These are phyloP conservation scores for Citrus inodora DNA, from an alignment of 345 rosid species.

Conservation along the genomic window DNA sequence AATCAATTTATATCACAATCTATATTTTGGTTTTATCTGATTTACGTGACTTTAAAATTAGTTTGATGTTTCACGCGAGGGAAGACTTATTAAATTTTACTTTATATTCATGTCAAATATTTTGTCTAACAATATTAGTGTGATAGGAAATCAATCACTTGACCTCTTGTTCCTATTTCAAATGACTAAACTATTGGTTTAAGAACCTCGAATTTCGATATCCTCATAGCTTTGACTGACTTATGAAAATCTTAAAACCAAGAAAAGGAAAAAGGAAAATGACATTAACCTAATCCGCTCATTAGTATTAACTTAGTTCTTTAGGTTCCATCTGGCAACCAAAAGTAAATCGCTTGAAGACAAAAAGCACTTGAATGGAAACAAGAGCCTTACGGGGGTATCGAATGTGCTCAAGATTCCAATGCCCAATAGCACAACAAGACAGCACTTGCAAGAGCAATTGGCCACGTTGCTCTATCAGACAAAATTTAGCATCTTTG, in stretches of 20 bases:
- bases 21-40: too few species aligned
- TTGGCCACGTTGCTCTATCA: background rate
- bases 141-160: too few species aligned
- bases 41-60: too few species aligned
- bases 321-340: background rate
- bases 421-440: background rate
- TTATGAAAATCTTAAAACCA: background rate
- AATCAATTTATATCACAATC: background rate
- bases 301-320: background rate
- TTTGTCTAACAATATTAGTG: too few species aligned
- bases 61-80: too few species aligned
- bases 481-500: conserved; percentile 31
- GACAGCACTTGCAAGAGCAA: background rate
- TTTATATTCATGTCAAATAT: too few species aligned
- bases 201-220: background rate
- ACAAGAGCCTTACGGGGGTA: conserved; percentile 11
- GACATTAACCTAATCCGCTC: background rate
- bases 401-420: conserved; percentile 25
- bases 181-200: too few species aligned
- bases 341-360: background rate
- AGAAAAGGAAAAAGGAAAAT: background rate
- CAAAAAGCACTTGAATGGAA: conserved; percentile 3
- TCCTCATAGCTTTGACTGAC: background rate
- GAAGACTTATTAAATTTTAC: too few species aligned
- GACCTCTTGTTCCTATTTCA: background rate